Base-by-base conservation (phyloP, 495 filamentous ascomycete genomes). In the Hyaloscypha hepaticicola region DNA sequence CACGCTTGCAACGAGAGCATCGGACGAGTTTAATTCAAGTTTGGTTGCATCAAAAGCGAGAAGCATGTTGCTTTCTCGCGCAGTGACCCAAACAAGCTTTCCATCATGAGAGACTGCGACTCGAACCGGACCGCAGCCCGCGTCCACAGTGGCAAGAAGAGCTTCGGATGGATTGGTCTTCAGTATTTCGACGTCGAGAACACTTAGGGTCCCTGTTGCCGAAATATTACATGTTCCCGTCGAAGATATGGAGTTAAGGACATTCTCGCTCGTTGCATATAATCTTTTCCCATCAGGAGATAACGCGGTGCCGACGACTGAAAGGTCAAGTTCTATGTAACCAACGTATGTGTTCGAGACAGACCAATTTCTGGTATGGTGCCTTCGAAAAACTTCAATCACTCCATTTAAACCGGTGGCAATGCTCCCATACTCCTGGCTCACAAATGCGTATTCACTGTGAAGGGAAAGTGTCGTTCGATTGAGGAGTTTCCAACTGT, bases 11-110 rank as follows among this genome's bases (percentile, higher is more conserved):
- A 62, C 27, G 6, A 74, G 64, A 21, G 71, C 61, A 19, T 63
- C 50, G 24, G 74, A 75, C 19, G 71, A 77, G 34, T 66, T 62
- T 8, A 60, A 69, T 22, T 73, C 65, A 41, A 75, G 59, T 28
- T 66, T 70, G 1, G 67, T 55, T 28, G 65, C 63, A 53, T 66
- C 48, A 59, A 72, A 71, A 12, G 63, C 68, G 60, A 72, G 68
- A 25, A 74, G 67, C 29, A 45, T 60, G 57, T 70, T 73, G 22
- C 70, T 72, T 48, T 45, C 16, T 16, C 70, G 65, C 21, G 65
- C 66, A 0, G 68, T 72, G 34, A 69, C 65, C 68, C 63, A 69
- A n/a, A 69, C 59, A 9, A 48, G 29, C 29, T 48, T 55, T 53
- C 68, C 66, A 25, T 66, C 58, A 16, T 52, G 63, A 28, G 70